These are phyloP conservation scores for Penicillium sp. DNA, from an alignment of 2,329 filamentous ascomycete species.

Conservation along the genomic window DNA sequence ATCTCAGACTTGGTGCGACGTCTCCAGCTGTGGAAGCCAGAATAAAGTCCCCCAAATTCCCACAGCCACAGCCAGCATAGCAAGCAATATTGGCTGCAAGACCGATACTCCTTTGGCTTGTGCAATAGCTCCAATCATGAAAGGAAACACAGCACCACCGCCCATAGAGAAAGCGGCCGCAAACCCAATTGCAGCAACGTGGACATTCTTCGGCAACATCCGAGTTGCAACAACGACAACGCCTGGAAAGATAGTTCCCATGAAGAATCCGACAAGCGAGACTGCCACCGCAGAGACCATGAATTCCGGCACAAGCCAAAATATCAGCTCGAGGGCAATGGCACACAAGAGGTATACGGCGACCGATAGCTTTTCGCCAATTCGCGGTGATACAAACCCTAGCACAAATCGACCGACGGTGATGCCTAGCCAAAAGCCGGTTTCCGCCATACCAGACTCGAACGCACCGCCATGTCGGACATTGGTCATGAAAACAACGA, in stretches of 20 bases:
- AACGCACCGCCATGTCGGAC: constrained; percentile 66
- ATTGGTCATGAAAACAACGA: constrained; percentile 74
- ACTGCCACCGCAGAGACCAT: constrained; percentile 71
- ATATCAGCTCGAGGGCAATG: constrained; percentile 67
- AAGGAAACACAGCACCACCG: constrained; percentile 55
- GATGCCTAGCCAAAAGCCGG: constrained; percentile 78
- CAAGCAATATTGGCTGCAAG: constrained; percentile 58
- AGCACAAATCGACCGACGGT: constrained; percentile 70
- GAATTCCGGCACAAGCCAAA: constrained; percentile 77
- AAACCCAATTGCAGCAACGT: constrained; percentile 75
- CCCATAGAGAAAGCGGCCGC: constrained; percentile 72
- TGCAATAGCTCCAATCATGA: constrained; percentile 43
- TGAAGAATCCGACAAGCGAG: constrained; percentile 70
- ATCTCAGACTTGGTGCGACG: constrained; percentile 8
- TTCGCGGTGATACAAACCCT: constrained; percentile 18
- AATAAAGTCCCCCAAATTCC: constrained; percentile 17
- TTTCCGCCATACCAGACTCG: constrained; percentile 68
- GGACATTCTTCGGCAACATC: constrained; percentile 68
- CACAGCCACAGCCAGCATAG: constrained; percentile 40
- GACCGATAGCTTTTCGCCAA: constrained; percentile 59
- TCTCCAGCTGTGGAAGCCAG: constrained; percentile 7
- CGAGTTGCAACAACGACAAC: constrained; percentile 71
- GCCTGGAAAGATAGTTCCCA: constrained; percentile 74
- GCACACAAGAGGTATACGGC: constrained; percentile 62
- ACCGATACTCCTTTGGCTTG: constrained; percentile 58